Evolutionary conservation across 129 eudicot genomes (phyloP).

Genomic region (Ambrosia trifida): DNA sequence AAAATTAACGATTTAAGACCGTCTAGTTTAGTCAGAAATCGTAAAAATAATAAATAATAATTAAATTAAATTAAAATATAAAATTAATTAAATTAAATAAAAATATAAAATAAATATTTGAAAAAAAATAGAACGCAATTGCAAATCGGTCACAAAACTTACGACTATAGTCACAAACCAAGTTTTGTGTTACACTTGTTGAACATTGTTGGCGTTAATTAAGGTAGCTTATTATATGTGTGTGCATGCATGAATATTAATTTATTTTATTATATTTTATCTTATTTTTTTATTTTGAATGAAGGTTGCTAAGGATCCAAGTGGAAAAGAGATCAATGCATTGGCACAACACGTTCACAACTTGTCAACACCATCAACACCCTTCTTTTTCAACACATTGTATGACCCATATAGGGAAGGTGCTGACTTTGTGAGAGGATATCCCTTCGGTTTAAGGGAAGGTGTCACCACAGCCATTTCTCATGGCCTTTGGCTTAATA

Average conservation of each 20-base stretch:
- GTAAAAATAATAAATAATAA: no score
- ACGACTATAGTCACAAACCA: no score
- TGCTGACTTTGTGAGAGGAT: no score
- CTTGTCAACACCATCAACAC: conserved; percentile 58
- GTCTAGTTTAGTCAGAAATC: no score
- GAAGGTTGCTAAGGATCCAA: conserved; percentile 73
- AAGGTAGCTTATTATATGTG: not conserved
- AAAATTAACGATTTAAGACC: no score
- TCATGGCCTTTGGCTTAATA: conserved; percentile 81
- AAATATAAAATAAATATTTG: no score
- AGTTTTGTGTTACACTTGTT: conserved; percentile 17
- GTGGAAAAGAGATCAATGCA: conserved; percentile 63
- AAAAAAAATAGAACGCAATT: no score
- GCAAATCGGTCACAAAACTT: no score
- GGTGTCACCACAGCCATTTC: conserved; percentile 71
- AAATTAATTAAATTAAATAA: no score
- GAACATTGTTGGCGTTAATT: not conserved
- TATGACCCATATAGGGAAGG: no score
- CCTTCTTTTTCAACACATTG: conserved; percentile 21
- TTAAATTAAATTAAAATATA: no score
- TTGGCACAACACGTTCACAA: conserved; percentile 63
- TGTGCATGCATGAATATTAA: not conserved
- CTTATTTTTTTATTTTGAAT: not conserved
- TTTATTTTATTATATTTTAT: not conserved
- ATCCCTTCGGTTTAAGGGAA: conserved; percentile 47